phyloP scores from a whole-genome alignment of 2,329 filamentous ascomycete genomes.

The Aureobasidium sp. region DNA sequence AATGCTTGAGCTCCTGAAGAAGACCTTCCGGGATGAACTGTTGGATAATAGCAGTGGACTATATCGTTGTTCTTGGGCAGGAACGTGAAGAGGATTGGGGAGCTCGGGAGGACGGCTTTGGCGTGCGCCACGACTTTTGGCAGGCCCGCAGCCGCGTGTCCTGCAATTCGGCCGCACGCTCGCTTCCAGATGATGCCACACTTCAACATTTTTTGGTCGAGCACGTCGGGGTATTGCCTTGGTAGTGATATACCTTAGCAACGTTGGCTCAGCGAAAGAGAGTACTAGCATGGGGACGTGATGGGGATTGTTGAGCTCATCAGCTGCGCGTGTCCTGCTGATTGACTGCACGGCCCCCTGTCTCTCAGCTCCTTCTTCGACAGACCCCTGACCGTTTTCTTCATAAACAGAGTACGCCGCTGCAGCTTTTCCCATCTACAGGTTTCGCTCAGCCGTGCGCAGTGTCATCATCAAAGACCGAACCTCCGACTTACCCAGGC shows the following conservation, averaged over 20 bases:
- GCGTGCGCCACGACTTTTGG: neutral
- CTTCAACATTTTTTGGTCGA: neutral
- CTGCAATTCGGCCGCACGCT: neutral
- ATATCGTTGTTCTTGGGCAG: neutral
- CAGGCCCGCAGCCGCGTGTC: neutral
- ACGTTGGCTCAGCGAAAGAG: no score
- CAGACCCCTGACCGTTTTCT: neutral
- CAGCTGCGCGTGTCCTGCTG: slow-evolving; percentile 11
- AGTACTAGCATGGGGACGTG: neutral
- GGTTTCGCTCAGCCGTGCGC: neutral
- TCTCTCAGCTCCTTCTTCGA: neutral
- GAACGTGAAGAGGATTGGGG: neutral
- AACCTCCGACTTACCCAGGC: neutral
- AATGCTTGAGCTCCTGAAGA: no score
- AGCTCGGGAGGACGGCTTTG: neutral
- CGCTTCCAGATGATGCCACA: neutral
- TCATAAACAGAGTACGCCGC: neutral
- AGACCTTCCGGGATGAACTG: no score
- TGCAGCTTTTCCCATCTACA: slow-evolving; percentile 4
- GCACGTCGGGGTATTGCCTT: neutral
- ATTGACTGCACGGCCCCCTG: neutral
- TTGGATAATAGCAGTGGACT: neutral
- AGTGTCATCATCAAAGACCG: neutral
- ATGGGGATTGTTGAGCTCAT: neutral
- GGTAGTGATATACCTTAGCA: neutral